Evolutionary conservation across 2,329 filamentous ascomycete genomes (phyloP).

Genomic region (Catunica adiposa): DNA sequence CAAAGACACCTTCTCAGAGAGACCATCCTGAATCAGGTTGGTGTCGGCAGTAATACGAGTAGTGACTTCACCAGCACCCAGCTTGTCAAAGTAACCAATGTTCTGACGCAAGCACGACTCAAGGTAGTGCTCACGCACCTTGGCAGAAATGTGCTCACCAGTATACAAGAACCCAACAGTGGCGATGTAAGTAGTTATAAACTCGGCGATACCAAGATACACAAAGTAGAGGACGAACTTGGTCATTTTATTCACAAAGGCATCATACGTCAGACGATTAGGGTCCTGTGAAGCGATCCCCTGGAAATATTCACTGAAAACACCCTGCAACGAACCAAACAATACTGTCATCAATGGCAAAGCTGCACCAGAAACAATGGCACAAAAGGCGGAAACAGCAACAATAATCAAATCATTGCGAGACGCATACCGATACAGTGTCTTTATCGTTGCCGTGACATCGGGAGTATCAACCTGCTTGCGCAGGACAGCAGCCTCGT

Average conservation of each 20-base stretch:
- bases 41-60: conserved; percentile 90
- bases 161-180: conserved; percentile 85
- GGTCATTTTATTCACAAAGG: conserved; percentile 44
- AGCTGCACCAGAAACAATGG: conserved; percentile 57
- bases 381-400: conserved; percentile 40
- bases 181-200: conserved; percentile 50
- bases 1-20: conserved; percentile 75
- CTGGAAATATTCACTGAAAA: conserved; percentile 49
- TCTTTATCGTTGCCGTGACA: conserved; percentile 45
- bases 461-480: conserved; percentile 50
- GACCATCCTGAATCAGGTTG: conserved; percentile 82
- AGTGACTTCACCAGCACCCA: conserved; percentile 84
- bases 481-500: conserved; percentile 51
- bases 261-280: conserved; percentile 28
- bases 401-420: conserved; percentile 48
- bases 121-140: conserved; percentile 71
- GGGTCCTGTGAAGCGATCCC: conserved; percentile 23
- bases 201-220: conserved; percentile 69
- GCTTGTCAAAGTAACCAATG: conserved; percentile 83
- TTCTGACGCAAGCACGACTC: conserved; percentile 73
- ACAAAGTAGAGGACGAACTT: conserved; percentile 65
- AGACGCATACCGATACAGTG: conserved; percentile 55
- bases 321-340: conserved; percentile 59
- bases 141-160: conserved; percentile 61
- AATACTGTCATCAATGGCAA: conserved; percentile 68